Conservation (phyloP, 495 filamentous ascomycete genomes). For the Aspergillus cavernicola region DNA sequence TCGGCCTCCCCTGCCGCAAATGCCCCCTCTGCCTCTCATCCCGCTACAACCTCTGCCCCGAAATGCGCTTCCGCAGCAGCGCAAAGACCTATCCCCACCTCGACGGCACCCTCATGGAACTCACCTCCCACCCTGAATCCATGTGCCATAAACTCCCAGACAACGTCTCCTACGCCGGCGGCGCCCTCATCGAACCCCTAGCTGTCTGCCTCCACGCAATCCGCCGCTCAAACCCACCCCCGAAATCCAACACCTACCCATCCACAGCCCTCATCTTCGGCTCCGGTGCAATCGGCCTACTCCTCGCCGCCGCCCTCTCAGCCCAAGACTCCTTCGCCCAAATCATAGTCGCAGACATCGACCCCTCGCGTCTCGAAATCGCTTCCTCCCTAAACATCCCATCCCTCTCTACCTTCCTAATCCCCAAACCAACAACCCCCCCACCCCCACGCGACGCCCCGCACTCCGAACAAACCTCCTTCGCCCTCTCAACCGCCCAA, state of each 20-base stretch:
- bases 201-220: slow-evolving; percentile 76
- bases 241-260: slow-evolving; percentile 29
- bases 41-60: slow-evolving; percentile 83
- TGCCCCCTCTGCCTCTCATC: slow-evolving; percentile 61
- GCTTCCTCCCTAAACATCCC: slow-evolving; percentile 62
- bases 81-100: slow-evolving; percentile 75
- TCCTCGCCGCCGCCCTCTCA: slow-evolving; percentile 60
- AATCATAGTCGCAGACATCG: slow-evolving; percentile 78
- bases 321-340: slow-evolving; percentile 64
- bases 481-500: slow-evolving; percentile 37
- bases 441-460: slow-evolving; percentile 39
- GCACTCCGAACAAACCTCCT: slow-evolving; percentile 38
- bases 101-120: slow-evolving; percentile 79
- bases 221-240: slow-evolving; percentile 52
- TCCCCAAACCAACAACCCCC: slow-evolving; percentile 44
- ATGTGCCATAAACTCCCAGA: slow-evolving; percentile 56
- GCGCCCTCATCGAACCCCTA: slow-evolving; percentile 75
- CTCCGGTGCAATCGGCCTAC: slow-evolving; percentile 74
- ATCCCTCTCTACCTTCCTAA: slow-evolving; percentile 58
- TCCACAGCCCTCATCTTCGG: slow-evolving; percentile 70
- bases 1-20: slow-evolving; percentile 71
- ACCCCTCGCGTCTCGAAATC: slow-evolving; percentile 66
- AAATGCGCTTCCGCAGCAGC: slow-evolving; percentile 72
- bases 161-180: slow-evolving; percentile 58
- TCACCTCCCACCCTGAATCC: slow-evolving; percentile 69